Percentiles rank a stretch among this genome's conserved stretches.
Evolutionary conservation across 441 rosid species (phyloP).

Genomic region (Dalechampia spathulata): DNA sequence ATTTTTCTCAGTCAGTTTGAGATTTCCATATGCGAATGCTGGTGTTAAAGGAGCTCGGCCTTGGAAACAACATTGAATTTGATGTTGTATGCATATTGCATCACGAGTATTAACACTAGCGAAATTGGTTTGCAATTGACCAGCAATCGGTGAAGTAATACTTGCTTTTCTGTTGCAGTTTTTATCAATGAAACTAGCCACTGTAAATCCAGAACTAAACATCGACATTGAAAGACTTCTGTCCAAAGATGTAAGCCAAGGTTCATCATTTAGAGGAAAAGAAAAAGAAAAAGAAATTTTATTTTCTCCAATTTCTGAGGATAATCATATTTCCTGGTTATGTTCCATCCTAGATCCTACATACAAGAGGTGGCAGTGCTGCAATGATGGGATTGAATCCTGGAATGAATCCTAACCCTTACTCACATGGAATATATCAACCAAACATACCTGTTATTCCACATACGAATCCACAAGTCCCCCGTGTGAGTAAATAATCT

Average conservation of each 20-base stretch:
- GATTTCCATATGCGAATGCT: neutral
- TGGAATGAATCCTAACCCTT: conserved; percentile 34
- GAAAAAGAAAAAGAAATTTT: too few relatives aligned
- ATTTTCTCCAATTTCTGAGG: too few relatives aligned
- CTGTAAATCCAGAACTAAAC: conserved; percentile 81
- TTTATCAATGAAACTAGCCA: conserved; percentile 92
- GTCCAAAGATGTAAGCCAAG: conserved; percentile 69
- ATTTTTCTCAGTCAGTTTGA: neutral
- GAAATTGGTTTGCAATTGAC: too few relatives aligned
- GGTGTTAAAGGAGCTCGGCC: neutral
- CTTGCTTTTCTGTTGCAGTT: conserved; percentile 45
- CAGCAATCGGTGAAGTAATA: neutral
- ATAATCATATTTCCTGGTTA: too few relatives aligned
- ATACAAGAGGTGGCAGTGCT: conserved; percentile 41
- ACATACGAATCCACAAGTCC: conserved; percentile 43
- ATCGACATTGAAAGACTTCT: conserved; percentile 66
- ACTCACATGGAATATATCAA: conserved; percentile 33
- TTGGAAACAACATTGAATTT: neutral
- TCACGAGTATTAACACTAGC: neutral
- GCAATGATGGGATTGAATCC: conserved; percentile 37
- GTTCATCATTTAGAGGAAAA: too few relatives aligned
- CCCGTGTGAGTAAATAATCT: conserved; percentile 37
- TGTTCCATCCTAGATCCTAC: too few relatives aligned
- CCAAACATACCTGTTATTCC: conserved; percentile 42
- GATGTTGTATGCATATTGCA: neutral